Percentiles rank a stretch among this genome's conserved stretches.
Evolutionary conservation across 2,329 filamentous ascomycete genomes (phyloP).

Genomic region (Neonectria faginata): DNA sequence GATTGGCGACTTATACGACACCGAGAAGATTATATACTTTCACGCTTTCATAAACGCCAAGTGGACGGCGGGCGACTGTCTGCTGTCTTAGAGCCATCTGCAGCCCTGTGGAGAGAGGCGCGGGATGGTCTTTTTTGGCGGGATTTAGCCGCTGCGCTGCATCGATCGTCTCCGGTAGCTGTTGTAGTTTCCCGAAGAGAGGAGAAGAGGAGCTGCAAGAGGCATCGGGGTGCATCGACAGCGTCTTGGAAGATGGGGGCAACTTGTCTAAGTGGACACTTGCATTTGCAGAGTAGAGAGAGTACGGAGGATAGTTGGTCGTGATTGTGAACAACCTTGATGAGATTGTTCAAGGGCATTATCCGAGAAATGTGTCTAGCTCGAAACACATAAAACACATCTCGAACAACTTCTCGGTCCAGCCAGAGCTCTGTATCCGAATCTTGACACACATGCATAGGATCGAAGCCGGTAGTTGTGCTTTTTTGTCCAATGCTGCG

Average conservation of each 20-base stretch:
- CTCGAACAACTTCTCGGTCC: neutral
- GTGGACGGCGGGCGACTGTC: neutral
- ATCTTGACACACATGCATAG: neutral
- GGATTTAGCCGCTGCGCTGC: slow-evolving; percentile 2
- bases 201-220: neutral
- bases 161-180: slow-evolving; percentile 6
- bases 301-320: too few relatives aligned
- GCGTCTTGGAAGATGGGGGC: neutral
- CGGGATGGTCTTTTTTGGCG: slow-evolving; percentile 2
- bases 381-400: neutral
- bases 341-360: neutral
- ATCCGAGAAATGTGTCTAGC: neutral
- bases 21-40: neutral
- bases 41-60: neutral
- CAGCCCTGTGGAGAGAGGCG: slow-evolving; percentile 26
- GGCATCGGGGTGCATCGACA: neutral
- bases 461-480: slow-evolving; percentile 18
- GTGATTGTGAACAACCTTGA: neutral
- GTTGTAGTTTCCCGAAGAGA: neutral
- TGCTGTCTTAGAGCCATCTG: slow-evolving; percentile 15
- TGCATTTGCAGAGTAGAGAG: too few relatives aligned
- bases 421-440: too few relatives aligned
- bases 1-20: neutral
- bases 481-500: slow-evolving; percentile 38
- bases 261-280: too few relatives aligned